Base-by-base conservation (phyloP, 2,329 filamentous ascomycete genomes). In the Colletotrichum karsti region DNA sequence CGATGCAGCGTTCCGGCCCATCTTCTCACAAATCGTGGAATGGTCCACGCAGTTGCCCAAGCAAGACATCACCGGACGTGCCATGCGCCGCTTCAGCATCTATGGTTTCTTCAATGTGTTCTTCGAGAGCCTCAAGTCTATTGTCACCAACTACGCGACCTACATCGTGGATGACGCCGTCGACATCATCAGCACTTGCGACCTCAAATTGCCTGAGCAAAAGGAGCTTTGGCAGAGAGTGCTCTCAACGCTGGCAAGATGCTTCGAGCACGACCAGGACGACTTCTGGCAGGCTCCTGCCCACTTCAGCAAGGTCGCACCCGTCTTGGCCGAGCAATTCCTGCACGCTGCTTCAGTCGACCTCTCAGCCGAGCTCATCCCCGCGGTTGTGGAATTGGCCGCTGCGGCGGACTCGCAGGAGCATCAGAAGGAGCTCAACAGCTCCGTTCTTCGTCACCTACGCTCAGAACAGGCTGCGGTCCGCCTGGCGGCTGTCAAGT, bases 241-340 rank as follows among this genome's bases (percentile, higher is more conserved):
- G 3, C 86, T 98, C 56, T 83, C 85, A 59, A 92, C 94, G 20
- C 85, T 98, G 50, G 83, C 87, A 28, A 91, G 90, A 72, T 92
- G 90, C 73, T 97, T 98, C 76, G 87, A 92, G 79, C 90, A 97
- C 77, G 96, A 98, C 76, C 93, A 97, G 80, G 94, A 97, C 77
- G 92, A 94, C 79, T 98, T 97, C 83, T 98, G 95, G 95, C 94
- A 97, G 84, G 90, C 93, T 1, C 95, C 96, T 0, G 88, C 92
- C 1, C 95, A 98, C 81, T 97, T 98, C 76, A 85, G 86, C 64
- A 88, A 88, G 28, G 90, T 98, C 41, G 88, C 90, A 13, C 84
- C 86, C 0, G 89, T 92, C 3, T 84, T 98, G 30, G 86, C 93
- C 69, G 82, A 85, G 24, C 93, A 97, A 68, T 88, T 91, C 71